A percentile compares a stretch with the other conserved stretches of the same genome.
phyloP scores from a whole-genome alignment of 2,329 filamentous ascomycete genomes.

The Aspergillus luchuensis region DNA sequence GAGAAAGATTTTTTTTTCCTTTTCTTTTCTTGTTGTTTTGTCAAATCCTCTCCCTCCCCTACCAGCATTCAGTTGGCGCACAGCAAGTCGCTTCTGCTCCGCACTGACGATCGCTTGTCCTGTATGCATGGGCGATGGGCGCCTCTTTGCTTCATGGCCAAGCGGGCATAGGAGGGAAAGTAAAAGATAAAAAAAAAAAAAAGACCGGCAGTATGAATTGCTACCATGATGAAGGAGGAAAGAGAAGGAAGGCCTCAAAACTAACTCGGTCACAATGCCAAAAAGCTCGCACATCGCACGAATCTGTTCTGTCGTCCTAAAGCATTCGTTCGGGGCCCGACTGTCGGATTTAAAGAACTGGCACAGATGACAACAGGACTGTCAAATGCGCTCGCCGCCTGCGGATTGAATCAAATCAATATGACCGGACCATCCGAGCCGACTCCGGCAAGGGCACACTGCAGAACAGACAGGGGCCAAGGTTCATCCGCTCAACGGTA shows the following conservation, averaged over 20 bases:
- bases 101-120: conserved; percentile 1
- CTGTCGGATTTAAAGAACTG: conserved; percentile 2
- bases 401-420: background rate
- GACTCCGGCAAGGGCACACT: background rate
- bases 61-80: conserved; percentile 9
- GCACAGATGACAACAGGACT: background rate
- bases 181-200: too few species aligned
- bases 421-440: background rate
- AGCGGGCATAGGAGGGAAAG: background rate
- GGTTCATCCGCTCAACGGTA: conserved; percentile 1
- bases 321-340: background rate
- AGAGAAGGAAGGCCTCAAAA: background rate
- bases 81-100: conserved; percentile 10
- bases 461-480: background rate
- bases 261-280: background rate
- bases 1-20: background rate
- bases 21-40: background rate
- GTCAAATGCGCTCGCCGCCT: background rate
- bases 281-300: background rate
- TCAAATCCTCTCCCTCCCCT: too few species aligned
- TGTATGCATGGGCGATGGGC: background rate
- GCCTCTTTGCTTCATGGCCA: background rate
- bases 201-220: background rate
- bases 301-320: background rate
- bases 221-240: background rate